Base-by-base conservation (phyloP, 192 early-diverging fungal genomes). In the Oehlia diaphana region DNA sequence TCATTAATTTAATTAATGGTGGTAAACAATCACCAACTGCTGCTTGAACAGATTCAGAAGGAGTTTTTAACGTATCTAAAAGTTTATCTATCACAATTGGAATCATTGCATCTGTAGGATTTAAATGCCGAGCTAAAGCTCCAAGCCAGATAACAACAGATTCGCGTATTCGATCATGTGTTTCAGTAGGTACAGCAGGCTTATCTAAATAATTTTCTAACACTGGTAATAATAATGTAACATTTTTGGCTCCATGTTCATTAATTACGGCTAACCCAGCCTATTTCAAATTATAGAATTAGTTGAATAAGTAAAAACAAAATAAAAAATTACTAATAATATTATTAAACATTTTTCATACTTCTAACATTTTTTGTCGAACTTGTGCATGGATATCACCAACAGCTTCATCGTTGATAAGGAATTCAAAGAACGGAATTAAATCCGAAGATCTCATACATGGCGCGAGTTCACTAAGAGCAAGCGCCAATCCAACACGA, bases 1-100 rank as follows among this genome's bases (percentile, higher is more conserved):
- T 87, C 76, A 93, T 87, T 67, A 88, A 88, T 84, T 96, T 97
- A 70, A 95, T 88, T 62, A 99, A 85, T 19, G 93, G 92, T n/a
- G 97, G 96, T 76, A 99, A 87, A 80, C 98, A 99, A 81, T 97
- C 93, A 13, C 93, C 88, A 37, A 99, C 97, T 9, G 97, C 96
- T 49, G 92, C 88, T 86, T 99, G 98, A 35, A 99, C 98, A 19
- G 92, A 77, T 85, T 99, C 98, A 0, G 96, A 94, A 12, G 98
- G 98, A 23, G 97, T 99, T 37, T 91, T 87, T 63, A 99, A 86
- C 13, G 98, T 94, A 14, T 93, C 95, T 28, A 99, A 86, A 42
- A 99, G 85, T 77, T 93, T 96, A 42, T 93, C 90, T 8, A 99
- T 93, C 58, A 96, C 94, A 2, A 89, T 90, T 8, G 90, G 89